These are phyloP conservation scores for Symbiodinium pilosum DNA, from an alignment of 73 alveolate genomes.

Conservation along the genomic window DNA sequence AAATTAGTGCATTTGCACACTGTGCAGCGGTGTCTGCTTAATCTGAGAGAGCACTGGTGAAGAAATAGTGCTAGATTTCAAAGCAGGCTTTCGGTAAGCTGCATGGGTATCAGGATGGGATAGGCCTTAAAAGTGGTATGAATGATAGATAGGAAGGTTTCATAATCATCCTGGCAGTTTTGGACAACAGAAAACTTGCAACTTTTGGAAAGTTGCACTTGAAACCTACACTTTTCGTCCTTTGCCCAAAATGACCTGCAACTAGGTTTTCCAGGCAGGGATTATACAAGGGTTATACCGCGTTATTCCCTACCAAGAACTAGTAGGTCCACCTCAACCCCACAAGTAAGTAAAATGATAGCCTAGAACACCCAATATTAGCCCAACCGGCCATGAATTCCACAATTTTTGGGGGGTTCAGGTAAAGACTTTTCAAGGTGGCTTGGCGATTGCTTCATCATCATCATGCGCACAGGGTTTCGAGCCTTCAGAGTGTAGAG, in stretches of 20 bases:
- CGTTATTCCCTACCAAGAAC: too few species aligned
- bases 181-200: background rate
- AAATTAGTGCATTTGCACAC: background rate
- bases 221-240: background rate
- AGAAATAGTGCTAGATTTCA: background rate
- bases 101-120: background rate
- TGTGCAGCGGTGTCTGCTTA: background rate
- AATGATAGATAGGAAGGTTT: background rate
- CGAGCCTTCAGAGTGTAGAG: too few species aligned
- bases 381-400: too few species aligned
- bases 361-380: too few species aligned
- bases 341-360: too few species aligned
- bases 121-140: background rate
- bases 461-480: too few species aligned
- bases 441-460: too few species aligned
- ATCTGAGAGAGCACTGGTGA: background rate
- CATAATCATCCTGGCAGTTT: background rate
- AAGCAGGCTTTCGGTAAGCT: background rate
- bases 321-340: too few species aligned
- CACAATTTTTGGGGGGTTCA: too few species aligned
- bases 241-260: background rate
- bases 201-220: background rate
- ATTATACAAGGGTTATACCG: background rate
- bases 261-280: background rate
- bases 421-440: too few species aligned